Base-by-base conservation (phyloP, 805 yeast genomes). In the Suhomyces emberorum region DNA sequence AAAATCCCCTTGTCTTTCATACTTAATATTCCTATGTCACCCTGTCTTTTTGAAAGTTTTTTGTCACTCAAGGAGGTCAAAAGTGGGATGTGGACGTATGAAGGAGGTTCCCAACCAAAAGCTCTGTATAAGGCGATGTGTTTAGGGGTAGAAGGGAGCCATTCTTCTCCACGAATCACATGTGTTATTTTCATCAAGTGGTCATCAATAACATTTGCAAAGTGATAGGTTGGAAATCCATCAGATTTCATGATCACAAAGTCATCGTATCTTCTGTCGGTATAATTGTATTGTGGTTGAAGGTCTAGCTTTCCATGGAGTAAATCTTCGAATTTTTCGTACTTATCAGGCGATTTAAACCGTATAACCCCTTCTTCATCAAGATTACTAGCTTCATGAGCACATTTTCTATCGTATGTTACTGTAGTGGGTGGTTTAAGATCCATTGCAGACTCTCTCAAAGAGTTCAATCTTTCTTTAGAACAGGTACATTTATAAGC, bases 91-190 rank as follows among this genome's bases (percentile, higher is more conserved):
- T 93, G 99, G n/a, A 84, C 71, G 55, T 78, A 93, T 14, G 70
- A 52, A 0, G 99, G 98, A 1, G 83, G 77, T 0, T 52, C 45
- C 97, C 97, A 91, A 0, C 85, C 87, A 54, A 91, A 82, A 0
- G 96, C 95, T 12, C 72, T 49, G 55, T 93, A 95, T 34, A 93
- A 57, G 0, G 96, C 91, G 30, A 88, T 71, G 52, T 93, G 98
- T 50, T 89, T 91, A 2, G 97, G 96, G 0, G 98, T 93, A 0
- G 98, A 87, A 1, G 95, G 84, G 8, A 93, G 64, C 98, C 99
- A 93, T 58, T 93, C 98, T 54, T 93, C 98, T 22, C 99, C 99
- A 47, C 99, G 71, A 4, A 93, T 79, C 7, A 93, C 98, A 59
- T 93, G 97, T 0, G 96, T 85, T 29, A 93, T 84, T 30, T 78